A percentile compares a stretch with the other conserved stretches of the same genome.
These are phyloP conservation scores for Ascocoryne sarcoides DNA, from an alignment of 2,329 filamentous ascomycete genomes.

Conservation along the genomic window DNA sequence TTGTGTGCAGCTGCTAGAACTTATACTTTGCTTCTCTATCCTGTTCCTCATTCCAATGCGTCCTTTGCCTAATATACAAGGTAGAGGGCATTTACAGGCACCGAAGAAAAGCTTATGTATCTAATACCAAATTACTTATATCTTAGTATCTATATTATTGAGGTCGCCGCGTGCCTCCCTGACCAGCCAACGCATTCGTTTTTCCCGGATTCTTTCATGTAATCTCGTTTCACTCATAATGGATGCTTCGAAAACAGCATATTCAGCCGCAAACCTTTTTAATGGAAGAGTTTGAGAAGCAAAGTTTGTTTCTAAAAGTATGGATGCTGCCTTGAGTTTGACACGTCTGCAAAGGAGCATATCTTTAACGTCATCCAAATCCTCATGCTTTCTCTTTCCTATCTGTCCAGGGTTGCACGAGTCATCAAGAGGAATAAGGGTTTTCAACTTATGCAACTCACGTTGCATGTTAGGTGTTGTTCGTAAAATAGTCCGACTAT, in stretches of 20 bases:
- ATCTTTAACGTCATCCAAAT: too few species aligned
- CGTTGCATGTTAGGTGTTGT: background rate
- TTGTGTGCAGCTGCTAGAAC: background rate
- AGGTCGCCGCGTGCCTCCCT: conserved; percentile 59
- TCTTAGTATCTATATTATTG: conserved; percentile 47
- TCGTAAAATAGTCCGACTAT: background rate
- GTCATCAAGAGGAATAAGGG: background rate
- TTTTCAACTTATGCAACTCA: background rate
- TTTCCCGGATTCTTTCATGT: conserved; percentile 63
- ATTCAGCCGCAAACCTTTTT: conserved; percentile 54
- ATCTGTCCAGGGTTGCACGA: background rate
- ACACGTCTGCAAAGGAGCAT: background rate
- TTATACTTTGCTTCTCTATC: background rate
- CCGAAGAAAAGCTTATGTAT: background rate
- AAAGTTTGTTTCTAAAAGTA: background rate
- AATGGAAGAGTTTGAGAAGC: conserved; percentile 37
- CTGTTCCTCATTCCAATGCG: background rate
- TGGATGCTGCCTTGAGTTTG: background rate
- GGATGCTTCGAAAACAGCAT: conserved; percentile 60
- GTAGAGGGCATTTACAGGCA: background rate
- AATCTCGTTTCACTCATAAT: conserved; percentile 67
- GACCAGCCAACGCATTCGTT: conserved; percentile 65
- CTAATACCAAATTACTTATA: conserved; percentile 3
- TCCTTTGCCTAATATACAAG: background rate
- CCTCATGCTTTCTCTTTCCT: background rate